Evolutionary conservation across 768 basidiomycete species (phyloP).

Genomic region (Amanita pseudoporphyria): DNA sequence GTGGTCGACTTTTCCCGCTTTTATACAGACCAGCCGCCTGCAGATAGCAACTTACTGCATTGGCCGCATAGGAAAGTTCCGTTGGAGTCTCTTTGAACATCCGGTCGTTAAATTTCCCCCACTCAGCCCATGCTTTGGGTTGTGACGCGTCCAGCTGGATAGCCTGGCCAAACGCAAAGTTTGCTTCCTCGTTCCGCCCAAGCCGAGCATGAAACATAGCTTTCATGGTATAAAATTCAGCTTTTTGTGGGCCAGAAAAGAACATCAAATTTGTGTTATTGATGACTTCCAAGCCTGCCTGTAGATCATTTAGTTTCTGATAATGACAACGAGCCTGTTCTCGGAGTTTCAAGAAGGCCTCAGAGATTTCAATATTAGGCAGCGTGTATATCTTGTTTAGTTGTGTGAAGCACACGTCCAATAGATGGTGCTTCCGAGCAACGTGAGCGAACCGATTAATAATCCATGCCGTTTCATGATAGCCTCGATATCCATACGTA

Average conservation of each 20-base stretch:
- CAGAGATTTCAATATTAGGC: conserved; percentile 99
- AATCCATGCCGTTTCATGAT: conserved; percentile 99
- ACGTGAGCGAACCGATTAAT: conserved; percentile 99
- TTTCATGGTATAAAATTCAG: conserved; percentile 97
- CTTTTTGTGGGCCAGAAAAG: conserved; percentile 90
- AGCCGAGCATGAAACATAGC: conserved; percentile 96
- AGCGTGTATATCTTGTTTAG: conserved; percentile 97
- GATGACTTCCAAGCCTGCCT: conserved; percentile 95
- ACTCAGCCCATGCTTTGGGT: conserved; percentile 97
- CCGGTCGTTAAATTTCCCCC: conserved; percentile 90
- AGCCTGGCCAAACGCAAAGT: conserved; percentile 86
- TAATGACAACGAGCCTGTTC: conserved; percentile 99
- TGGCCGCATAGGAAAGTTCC: conserved; percentile 70
- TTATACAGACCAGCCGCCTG: conserved; percentile 96
- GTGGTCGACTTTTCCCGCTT: conserved; percentile 82
- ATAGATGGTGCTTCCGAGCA: conserved; percentile 90
- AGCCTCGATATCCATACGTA: conserved; percentile 90
- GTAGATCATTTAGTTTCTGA: conserved; percentile 87
- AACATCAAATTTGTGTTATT: conserved; percentile 99
- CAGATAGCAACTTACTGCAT: conserved; percentile 94
- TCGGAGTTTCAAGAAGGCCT: conserved; percentile 96
- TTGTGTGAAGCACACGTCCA: conserved; percentile 92
- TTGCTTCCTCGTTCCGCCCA: conserved; percentile 81
- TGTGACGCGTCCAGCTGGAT: conserved; percentile 93
- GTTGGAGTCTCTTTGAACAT: conserved; percentile 81